Evolutionary conservation across 768 basidiomycete species (phyloP), one percentile per base, ranked within the genome.

Genomic region (Lactarius pseudohatsudake): DNA sequence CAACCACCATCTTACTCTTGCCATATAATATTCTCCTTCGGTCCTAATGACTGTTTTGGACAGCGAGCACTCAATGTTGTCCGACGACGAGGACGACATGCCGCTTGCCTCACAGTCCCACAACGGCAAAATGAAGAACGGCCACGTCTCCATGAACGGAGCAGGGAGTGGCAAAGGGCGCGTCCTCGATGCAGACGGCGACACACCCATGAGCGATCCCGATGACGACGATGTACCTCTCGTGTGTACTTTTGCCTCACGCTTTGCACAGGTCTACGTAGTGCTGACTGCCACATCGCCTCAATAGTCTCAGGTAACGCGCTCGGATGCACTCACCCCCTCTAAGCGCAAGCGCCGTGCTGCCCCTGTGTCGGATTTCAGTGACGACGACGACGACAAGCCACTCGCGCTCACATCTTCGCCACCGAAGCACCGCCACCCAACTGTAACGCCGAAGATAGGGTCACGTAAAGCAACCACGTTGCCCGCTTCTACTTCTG

Each of bases 371-470:
- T 61, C 79, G n/a, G 56, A 63, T 30, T 74, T 78, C 32, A 81
- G 81, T 66, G 80, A 84, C 18, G 80, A 86, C 59, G 89, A 86
- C 34, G 88, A 86, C 67, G 89, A 90, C 56, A 88, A 92, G 69
- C 89, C 91, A 63, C 79, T 79, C 20, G 89, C 89, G 61, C 82
- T 91, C 45, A 86, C 89, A 58, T 88, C 89, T 32, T 90, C 91
- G 45, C 89, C 89, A 22, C 81, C 78, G 4, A 91, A 90, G 76
- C 77, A 77, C 64, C 64, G 73, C 20, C 74, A 74, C 30, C 76
- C 81, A 53, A 75, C 77, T 55, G 74, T 78, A 4, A 75, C 78
- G n/a, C 72, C 78, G 43, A 81, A 78, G 76, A 77, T 78, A 26
- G 80, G 82, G 41, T 78, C 78, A 43, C 74, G 79, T 36, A 73